Evolutionary conservation across 2,329 filamentous ascomycete species (phyloP).

Genomic region (Nannizziopsis barbatae): DNA sequence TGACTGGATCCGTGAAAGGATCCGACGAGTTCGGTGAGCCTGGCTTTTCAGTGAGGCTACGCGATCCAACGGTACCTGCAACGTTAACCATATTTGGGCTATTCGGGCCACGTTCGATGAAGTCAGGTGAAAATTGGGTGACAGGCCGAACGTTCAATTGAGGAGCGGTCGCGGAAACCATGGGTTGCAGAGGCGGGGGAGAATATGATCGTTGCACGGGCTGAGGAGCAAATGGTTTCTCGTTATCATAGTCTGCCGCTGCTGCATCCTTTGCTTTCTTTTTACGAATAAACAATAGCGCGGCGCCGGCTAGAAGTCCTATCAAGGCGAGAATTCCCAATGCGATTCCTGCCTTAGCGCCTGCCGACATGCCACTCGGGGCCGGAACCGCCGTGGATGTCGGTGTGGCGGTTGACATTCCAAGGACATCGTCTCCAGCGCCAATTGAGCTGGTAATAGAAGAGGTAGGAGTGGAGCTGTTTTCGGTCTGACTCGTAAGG

Average conservation of each 20-base stretch:
- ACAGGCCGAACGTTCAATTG: slow-evolving; percentile 74
- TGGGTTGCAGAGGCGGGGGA: slow-evolving; percentile 23
- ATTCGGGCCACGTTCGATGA: slow-evolving; percentile 34
- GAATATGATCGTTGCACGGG: background rate
- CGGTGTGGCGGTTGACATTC: slow-evolving; percentile 10
- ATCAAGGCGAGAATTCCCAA: slow-evolving; percentile 67
- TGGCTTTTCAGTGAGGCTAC: slow-evolving; percentile 27
- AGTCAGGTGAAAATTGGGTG: slow-evolving; percentile 67
- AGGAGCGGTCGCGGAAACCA: slow-evolving; percentile 48
- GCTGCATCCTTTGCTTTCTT: slow-evolving; percentile 50
- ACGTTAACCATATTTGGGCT: slow-evolving; percentile 14
- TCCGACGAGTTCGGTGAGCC: slow-evolving; percentile 24
- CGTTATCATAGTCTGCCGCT: slow-evolving; percentile 45
- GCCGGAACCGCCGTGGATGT: slow-evolving; percentile 19
- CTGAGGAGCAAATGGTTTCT: slow-evolving; percentile 43
- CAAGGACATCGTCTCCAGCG: slow-evolving; percentile 10
- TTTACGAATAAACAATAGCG: slow-evolving; percentile 64
- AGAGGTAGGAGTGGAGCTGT: too few species aligned
- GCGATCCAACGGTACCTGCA: slow-evolving; percentile 22
- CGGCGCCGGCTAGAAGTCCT: slow-evolving; percentile 52
- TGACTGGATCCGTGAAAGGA: slow-evolving; percentile 46
- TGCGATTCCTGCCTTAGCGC: slow-evolving; percentile 67
- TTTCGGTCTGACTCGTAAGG: too few species aligned
- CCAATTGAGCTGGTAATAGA: background rate
- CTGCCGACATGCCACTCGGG: slow-evolving; percentile 30